A percentile compares a stretch with the other conserved stretches of the same genome.
Evolutionary conservation across 2,329 filamentous ascomycete genomes (phyloP).

Genomic region (Pestalotiopsis sp.): DNA sequence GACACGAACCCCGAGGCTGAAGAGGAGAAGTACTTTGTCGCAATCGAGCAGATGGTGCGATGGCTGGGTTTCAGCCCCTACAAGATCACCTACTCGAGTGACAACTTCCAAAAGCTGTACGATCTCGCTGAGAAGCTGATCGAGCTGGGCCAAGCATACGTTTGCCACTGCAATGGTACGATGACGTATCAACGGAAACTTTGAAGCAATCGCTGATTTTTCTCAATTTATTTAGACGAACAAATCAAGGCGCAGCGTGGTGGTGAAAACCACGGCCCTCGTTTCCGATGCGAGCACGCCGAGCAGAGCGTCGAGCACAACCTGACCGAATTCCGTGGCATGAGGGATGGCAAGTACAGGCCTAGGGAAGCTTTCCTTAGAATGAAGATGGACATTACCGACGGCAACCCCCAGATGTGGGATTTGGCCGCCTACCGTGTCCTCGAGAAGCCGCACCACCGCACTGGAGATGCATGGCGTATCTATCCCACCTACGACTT

Average conservation of each 20-base stretch:
- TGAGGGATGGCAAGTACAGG: constrained; percentile 90
- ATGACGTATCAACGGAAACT: neutral
- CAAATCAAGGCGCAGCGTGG: constrained; percentile 89
- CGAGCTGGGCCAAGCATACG: constrained; percentile 70
- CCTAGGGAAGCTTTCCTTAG: constrained; percentile 81
- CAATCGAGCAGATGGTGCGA: constrained; percentile 84
- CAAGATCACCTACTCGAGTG: constrained; percentile 83
- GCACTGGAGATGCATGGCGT: constrained; percentile 82
- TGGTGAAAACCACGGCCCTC: constrained; percentile 68
- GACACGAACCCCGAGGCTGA: constrained; percentile 96
- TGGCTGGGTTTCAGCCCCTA: constrained; percentile 86
- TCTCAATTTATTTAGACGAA: constrained; percentile 48
- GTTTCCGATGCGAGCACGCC: constrained; percentile 82
- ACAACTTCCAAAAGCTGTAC: constrained; percentile 88
- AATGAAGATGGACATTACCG: constrained; percentile 88
- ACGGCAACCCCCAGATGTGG: constrained; percentile 84
- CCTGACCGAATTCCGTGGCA: constrained; percentile 80
- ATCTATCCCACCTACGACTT: constrained; percentile 97
- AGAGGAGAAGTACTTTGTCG: constrained; percentile 84
- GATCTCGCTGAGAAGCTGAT: constrained; percentile 87
- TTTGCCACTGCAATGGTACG: constrained; percentile 78
- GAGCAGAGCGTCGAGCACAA: constrained; percentile 76
- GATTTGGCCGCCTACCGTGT: constrained; percentile 91
- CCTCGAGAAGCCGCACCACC: constrained; percentile 70
- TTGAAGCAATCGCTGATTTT: neutral